Percentiles rank a stretch among this genome's conserved stretches.
These are phyloP conservation scores for Cephaloascus fragrans DNA, from an alignment of 805 yeast genomes.

Conservation along the genomic window DNA sequence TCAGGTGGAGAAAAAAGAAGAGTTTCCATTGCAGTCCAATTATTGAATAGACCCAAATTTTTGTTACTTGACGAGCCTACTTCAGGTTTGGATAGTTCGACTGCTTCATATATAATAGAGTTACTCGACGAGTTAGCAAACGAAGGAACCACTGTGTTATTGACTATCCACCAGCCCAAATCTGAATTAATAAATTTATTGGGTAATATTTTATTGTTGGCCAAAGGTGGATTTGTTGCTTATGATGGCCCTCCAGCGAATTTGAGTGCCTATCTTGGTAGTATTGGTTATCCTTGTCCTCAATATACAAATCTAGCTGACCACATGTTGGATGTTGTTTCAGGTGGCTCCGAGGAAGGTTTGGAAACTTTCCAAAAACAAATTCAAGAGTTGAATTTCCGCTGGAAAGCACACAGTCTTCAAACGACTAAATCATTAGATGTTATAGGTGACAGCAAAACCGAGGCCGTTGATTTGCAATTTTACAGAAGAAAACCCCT, in stretches of 20 bases:
- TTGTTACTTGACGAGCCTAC: conserved; percentile 36
- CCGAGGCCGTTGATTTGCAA: neutral
- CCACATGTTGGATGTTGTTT: conserved; percentile 23
- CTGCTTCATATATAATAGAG: conserved; percentile 22
- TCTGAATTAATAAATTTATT: conserved; percentile 23
- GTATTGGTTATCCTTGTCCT: conserved; percentile 8
- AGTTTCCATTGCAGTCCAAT: conserved; percentile 32
- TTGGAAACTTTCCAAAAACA: conserved; percentile 11
- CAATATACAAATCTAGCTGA: conserved; percentile 21
- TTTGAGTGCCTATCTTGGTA: conserved; percentile 14
- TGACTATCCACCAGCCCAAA: conserved; percentile 35
- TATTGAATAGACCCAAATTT: conserved; percentile 26
- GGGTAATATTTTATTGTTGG: conserved; percentile 25
- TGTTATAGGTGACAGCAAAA: neutral
- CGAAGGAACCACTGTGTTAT: conserved; percentile 21
- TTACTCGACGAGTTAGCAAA: conserved; percentile 22
- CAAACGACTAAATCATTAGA: neutral
- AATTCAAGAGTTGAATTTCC: neutral
- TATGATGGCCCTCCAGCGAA: conserved; percentile 19
- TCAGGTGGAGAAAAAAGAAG: conserved; percentile 30
- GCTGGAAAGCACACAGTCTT: neutral
- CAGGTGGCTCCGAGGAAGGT: conserved; percentile 17
- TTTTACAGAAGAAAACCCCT: neutral
- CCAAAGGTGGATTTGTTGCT: conserved; percentile 28
- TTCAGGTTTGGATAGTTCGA: conserved; percentile 31